These are phyloP conservation scores for Kernera saxatilis DNA, from an alignment of 345 rosid species.

Conservation along the genomic window DNA sequence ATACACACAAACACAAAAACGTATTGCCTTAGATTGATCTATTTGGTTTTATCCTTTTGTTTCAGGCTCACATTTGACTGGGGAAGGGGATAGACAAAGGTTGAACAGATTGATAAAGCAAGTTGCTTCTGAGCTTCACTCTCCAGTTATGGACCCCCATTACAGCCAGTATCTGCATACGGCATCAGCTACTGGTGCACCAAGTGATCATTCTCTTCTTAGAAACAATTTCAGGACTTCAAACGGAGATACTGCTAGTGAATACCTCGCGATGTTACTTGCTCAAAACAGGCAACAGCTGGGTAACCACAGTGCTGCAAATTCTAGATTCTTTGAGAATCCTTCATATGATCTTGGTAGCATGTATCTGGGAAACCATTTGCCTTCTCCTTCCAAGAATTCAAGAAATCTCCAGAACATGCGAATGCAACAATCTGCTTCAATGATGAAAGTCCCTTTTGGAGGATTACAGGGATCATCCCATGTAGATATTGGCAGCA, in stretches of 20 bases:
- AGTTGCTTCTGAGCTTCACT: constrained; percentile 41
- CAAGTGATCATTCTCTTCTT: constrained; percentile 37
- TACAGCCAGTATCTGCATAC: constrained; percentile 49
- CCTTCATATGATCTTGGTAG: constrained; percentile 50
- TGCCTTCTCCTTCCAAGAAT: constrained; percentile 48
- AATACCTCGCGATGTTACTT: constrained; percentile 59
- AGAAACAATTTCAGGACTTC: constrained; percentile 43
- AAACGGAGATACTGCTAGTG: constrained; percentile 43
- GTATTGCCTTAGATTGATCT: not conserved
- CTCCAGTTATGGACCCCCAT: constrained; percentile 47
- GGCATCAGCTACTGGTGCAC: constrained; percentile 34
- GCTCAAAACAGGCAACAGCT: constrained; percentile 67
- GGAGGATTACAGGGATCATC: constrained; percentile 52
- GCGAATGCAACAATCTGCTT: constrained; percentile 42
- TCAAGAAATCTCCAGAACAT: constrained; percentile 54
- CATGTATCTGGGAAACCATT: constrained; percentile 41
- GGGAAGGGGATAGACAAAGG: constrained; percentile 37
- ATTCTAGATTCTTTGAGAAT: constrained; percentile 44
- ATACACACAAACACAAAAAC: not conserved
- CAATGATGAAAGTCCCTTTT: constrained; percentile 51
- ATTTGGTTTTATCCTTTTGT: constrained; percentile 6
- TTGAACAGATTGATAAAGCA: constrained; percentile 44
- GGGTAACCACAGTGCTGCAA: constrained; percentile 46
- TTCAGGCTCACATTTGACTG: constrained; percentile 44
- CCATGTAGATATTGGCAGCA: constrained; percentile 51